phyloP scores from a whole-genome alignment of 2,329 filamentous ascomycete species.

The Leptographium procerum region DNA sequence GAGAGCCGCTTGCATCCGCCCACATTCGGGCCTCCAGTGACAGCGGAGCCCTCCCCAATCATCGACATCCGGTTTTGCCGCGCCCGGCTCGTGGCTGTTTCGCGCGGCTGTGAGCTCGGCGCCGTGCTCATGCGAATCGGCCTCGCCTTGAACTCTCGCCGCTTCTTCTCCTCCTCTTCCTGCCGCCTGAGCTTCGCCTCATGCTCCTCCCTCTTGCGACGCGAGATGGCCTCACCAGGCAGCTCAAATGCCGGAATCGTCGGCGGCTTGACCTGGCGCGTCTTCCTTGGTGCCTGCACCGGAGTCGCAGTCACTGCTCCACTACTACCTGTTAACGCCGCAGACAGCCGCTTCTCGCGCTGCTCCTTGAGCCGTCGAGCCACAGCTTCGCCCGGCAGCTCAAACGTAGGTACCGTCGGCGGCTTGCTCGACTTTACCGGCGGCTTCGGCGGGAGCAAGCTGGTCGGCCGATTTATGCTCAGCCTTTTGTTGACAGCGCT shows the following conservation, averaged over 20 bases:
- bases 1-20: conserved; percentile 17
- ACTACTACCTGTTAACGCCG: not conserved
- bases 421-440: conserved; percentile 41
- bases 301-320: conserved; percentile 13
- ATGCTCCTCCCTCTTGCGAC: conserved; percentile 42
- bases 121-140: conserved; percentile 37
- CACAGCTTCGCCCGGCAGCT: conserved; percentile 52
- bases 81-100: conserved; percentile 46
- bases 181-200: conserved; percentile 43
- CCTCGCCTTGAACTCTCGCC: conserved; percentile 52
- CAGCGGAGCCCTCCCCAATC: not conserved
- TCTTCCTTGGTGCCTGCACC: conserved; percentile 29
- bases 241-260: conserved; percentile 49
- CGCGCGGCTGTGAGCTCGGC: conserved; percentile 35
- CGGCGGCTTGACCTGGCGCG: conserved; percentile 33
- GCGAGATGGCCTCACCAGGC: conserved; percentile 49
- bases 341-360: conserved; percentile 40
- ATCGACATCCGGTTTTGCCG: conserved; percentile 31
- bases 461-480: conserved; percentile 23
- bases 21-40: not conserved
- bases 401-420: conserved; percentile 44
- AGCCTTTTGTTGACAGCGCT: conserved; percentile 18
- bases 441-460: conserved; percentile 33
- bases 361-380: conserved; percentile 46
- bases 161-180: conserved; percentile 48